Conservation (phyloP, 257 asterid genomes). For the Fraxinus anomala region DNA sequence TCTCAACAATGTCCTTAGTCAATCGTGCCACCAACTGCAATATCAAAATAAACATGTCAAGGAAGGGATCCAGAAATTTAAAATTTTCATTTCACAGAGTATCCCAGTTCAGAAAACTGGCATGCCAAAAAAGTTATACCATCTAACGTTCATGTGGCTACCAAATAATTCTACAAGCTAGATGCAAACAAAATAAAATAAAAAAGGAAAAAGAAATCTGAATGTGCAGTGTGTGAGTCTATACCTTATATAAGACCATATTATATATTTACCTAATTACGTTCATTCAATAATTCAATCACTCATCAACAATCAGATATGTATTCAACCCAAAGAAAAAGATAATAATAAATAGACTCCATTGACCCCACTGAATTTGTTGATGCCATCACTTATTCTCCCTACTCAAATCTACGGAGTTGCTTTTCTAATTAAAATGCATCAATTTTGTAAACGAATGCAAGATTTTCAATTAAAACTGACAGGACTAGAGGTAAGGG, state of each 20-base stretch:
- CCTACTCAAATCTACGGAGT: neutral
- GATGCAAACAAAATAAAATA: constrained; percentile 3
- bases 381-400: constrained; percentile 6
- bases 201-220: neutral
- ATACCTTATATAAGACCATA: neutral
- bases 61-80: constrained; percentile 24
- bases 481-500: neutral
- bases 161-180: neutral
- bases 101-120: constrained; percentile 8
- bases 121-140: constrained; percentile 19
- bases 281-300: neutral
- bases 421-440: neutral
- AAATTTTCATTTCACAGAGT: constrained; percentile 24
- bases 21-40: constrained; percentile 89
- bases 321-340: constrained; percentile 4
- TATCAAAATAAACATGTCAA: constrained; percentile 19
- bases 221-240: neutral
- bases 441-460: neutral
- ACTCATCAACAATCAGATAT: neutral
- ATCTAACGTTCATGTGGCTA: neutral
- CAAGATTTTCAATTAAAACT: neutral
- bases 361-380: constrained; percentile 15
- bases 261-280: neutral
- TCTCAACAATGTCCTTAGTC: constrained; percentile 88
- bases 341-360: constrained; percentile 8